Conservation (phyloP, 768 basidiomycete genomes). For the Rubroboletus satanas region DNA sequence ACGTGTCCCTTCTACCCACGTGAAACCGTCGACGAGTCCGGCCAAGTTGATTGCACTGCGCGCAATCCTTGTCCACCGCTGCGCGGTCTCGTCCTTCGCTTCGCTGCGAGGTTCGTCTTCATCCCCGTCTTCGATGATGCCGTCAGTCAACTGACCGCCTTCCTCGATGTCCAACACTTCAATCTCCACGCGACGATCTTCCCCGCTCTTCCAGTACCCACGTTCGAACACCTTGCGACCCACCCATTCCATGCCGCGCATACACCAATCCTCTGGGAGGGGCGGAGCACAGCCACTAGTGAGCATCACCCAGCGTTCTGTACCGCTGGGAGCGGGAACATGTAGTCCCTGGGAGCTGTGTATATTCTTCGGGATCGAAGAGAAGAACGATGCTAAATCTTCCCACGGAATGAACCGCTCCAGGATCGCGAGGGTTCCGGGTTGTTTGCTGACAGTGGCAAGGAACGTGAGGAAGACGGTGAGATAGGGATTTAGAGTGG, state of each 20-base stretch:
- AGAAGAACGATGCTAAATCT: conserved; percentile 62
- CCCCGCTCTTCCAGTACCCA: conserved; percentile 88
- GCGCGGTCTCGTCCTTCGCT: conserved; percentile 38
- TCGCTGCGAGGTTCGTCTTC: conserved; percentile 38
- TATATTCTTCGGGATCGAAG: conserved; percentile 51
- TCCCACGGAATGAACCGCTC: conserved; percentile 86
- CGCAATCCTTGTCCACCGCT: conserved; percentile 73
- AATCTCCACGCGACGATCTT: conserved; percentile 64
- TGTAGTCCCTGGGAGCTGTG: conserved; percentile 45
- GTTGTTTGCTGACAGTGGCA: conserved; percentile 65
- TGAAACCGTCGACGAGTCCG: conserved; percentile 71
- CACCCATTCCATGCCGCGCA: conserved; percentile 97
- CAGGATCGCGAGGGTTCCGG: conserved; percentile 55
- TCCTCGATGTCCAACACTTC: conserved; percentile 72
- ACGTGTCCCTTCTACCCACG: conserved; percentile 55
- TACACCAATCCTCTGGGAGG: conserved; percentile 90
- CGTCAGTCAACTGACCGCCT: conserved; percentile 58
- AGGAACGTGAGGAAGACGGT: conserved; percentile 87
- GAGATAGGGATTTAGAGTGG: conserved; percentile 80
- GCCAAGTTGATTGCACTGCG: conserved; percentile 68
- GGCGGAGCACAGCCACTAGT: conserved; percentile 67
- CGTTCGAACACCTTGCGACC: conserved; percentile 86
- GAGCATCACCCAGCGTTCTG: conserved; percentile 61
- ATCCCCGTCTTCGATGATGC: conserved; percentile 77
- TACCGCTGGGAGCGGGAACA: conserved; percentile 28